These are phyloP conservation scores for Otatea glauca DNA, from an alignment of 176 grass and related monocot species.

Conservation along the genomic window DNA sequence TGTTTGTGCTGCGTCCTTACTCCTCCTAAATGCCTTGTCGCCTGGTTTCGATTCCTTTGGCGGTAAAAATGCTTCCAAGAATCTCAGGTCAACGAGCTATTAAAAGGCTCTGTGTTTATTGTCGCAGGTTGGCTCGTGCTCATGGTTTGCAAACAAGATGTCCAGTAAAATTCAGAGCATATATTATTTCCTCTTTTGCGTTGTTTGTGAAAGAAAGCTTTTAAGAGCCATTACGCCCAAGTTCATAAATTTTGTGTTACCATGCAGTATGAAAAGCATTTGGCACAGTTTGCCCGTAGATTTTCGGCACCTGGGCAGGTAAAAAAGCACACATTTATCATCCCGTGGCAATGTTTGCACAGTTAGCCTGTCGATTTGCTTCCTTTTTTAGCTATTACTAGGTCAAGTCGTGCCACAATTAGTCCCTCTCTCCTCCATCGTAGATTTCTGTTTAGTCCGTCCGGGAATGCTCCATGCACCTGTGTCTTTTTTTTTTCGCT, in stretches of 20 bases:
- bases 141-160: slow-evolving; percentile 28
- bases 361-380: slow-evolving; percentile 35
- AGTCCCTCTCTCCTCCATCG: slow-evolving; percentile 29
- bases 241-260: neutral
- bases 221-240: too few species aligned
- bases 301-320: neutral
- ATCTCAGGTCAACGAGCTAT: slow-evolving; percentile 32
- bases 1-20: neutral
- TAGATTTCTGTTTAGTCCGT: slow-evolving; percentile 33
- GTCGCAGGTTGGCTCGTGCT: slow-evolving; percentile 38
- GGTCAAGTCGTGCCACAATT: slow-evolving; percentile 44
- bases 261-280: neutral
- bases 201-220: neutral
- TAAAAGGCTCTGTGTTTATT: slow-evolving; percentile 1
- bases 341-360: slow-evolving; percentile 21
- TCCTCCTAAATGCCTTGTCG: neutral
- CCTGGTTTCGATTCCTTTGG: slow-evolving; percentile 22
- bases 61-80: slow-evolving; percentile 8
- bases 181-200: slow-evolving; percentile 38
- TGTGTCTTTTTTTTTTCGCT: neutral
- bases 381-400: slow-evolving; percentile 33
- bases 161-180: slow-evolving; percentile 36
- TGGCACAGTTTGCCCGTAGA: neutral
- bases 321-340: slow-evolving; percentile 25
- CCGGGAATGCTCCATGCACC: neutral